Evolutionary conservation across 129 eudicot species (phyloP).

Genomic region (Tanacetum coccineum): DNA sequence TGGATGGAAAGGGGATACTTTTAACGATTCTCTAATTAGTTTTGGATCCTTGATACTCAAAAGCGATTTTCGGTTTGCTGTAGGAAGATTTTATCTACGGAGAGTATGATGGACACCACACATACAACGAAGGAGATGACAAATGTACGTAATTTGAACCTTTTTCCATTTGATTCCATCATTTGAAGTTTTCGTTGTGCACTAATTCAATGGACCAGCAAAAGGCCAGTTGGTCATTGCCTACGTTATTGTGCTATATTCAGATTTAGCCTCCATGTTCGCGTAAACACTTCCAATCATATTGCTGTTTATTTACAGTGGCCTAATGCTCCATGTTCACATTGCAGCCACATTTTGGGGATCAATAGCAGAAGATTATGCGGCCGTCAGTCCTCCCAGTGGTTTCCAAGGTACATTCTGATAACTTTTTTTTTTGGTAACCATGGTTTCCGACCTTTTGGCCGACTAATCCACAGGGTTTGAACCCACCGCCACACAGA

Average conservation of each 20-base stretch:
- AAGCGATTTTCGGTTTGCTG: conserved; percentile 25
- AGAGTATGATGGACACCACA: conserved; percentile 76
- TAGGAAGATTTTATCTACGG: conserved; percentile 84
- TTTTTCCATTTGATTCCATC: neutral
- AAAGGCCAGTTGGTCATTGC: too few species aligned
- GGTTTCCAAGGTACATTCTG: conserved; percentile 98
- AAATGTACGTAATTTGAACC: conserved; percentile 35
- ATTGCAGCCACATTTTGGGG: conserved; percentile 77
- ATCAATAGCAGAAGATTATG: conserved; percentile 72
- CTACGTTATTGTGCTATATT: too few species aligned
- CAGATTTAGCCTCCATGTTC: too few species aligned
- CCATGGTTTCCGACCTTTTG: too few species aligned
- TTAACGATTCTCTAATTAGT: neutral
- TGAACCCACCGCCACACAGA: too few species aligned
- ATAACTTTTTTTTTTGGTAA: too few species aligned
- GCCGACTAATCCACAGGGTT: too few species aligned
- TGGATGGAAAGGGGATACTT: too few species aligned
- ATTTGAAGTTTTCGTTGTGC: neutral
- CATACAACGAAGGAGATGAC: conserved; percentile 61
- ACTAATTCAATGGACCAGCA: too few species aligned
- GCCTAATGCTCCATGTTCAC: conserved; percentile 10
- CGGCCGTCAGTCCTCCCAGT: conserved; percentile 67
- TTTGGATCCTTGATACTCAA: neutral
- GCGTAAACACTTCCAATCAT: neutral
- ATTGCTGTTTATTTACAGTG: neutral